A percentile compares a stretch with the other conserved stretches of the same genome.
Conservation (phyloP, 2,329 filamentous ascomycete genomes). For the Talaromyces islandicus region DNA sequence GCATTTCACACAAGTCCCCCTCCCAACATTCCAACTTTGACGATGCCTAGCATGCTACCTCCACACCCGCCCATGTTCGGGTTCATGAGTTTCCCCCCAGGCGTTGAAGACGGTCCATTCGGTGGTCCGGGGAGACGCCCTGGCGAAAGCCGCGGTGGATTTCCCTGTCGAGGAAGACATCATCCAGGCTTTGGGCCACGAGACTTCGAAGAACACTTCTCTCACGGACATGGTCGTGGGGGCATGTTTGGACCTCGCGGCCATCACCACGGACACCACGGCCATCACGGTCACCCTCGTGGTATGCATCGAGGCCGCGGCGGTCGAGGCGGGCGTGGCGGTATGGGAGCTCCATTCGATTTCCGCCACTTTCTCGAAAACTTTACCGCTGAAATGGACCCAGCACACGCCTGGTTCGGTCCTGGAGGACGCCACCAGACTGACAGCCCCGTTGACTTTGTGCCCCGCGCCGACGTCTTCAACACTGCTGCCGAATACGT, state of each 20-base stretch:
- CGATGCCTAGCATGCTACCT: not conserved
- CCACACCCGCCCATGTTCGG: not conserved
- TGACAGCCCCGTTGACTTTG: slow-evolving; percentile 28
- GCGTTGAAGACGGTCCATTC: not conserved
- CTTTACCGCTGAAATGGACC: slow-evolving; percentile 23
- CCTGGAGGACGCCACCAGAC: slow-evolving; percentile 1
- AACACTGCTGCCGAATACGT: slow-evolving; percentile 60
- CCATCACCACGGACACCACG: not conserved
- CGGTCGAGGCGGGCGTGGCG: slow-evolving; percentile 14
- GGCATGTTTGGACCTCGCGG: not conserved
- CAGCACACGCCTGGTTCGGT: slow-evolving; percentile 13
- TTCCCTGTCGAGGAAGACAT: not conserved
- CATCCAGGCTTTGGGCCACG: not conserved
- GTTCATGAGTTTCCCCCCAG: not conserved
- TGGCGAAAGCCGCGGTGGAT: not conserved
- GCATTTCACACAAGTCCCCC: not conserved
- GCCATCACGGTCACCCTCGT: not conserved
- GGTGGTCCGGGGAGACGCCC: not conserved
- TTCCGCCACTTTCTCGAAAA: slow-evolving; percentile 19
- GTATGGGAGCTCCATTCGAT: not conserved
- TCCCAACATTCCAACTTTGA: no score
- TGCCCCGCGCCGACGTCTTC: slow-evolving; percentile 58
- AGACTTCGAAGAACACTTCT: not conserved
- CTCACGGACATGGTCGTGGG: not conserved
- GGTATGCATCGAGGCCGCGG: slow-evolving; percentile 15